phyloP scores from a whole-genome alignment of 2,329 filamentous ascomycete species.

The Ophiocordyceps camponoti-saundersi region DNA sequence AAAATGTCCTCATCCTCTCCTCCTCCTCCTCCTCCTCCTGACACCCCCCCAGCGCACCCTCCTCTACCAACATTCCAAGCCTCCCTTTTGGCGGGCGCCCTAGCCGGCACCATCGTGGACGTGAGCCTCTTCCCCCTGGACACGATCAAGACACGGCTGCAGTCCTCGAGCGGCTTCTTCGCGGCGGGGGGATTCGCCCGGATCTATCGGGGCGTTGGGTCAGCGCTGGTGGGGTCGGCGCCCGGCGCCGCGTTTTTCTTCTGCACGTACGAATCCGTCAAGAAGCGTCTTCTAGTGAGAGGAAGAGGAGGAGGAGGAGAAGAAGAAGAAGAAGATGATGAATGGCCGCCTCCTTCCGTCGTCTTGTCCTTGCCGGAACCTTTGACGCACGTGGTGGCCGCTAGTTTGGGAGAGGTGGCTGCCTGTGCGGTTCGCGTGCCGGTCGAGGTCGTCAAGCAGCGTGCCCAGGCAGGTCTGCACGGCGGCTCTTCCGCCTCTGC shows the following conservation, averaged over 20 bases:
- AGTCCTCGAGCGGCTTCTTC: slow-evolving; percentile 64
- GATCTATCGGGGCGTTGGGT: slow-evolving; percentile 85
- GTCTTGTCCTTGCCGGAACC: slow-evolving; percentile 8
- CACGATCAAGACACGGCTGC: slow-evolving; percentile 94
- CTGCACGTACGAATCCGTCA: slow-evolving; percentile 74
- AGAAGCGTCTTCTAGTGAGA: slow-evolving; percentile 25
- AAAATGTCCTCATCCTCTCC: too few species aligned
- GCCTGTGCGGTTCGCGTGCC: slow-evolving; percentile 87
- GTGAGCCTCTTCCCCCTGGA: slow-evolving; percentile 94
- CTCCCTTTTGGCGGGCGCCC: slow-evolving; percentile 61
- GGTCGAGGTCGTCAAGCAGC: slow-evolving; percentile 93
- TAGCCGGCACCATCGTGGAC: slow-evolving; percentile 93
- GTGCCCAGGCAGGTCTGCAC: slow-evolving; percentile 77
- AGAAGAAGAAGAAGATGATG: too few species aligned
- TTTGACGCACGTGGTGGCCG: slow-evolving; percentile 63
- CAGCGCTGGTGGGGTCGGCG: slow-evolving; percentile 76
- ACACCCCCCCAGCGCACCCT: neutral
- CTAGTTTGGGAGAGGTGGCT: slow-evolving; percentile 72
- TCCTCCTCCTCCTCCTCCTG: too few species aligned
- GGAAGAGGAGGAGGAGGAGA: too few species aligned
- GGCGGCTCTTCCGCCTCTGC: slow-evolving; percentile 51
- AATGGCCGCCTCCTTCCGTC: too few species aligned
- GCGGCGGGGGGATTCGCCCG: slow-evolving; percentile 75
- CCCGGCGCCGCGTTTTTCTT: slow-evolving; percentile 96
- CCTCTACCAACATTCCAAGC: slow-evolving; percentile 33